phyloP scores from a whole-genome alignment of 805 yeast genomes.

The Ogataea parapolymorpha region DNA sequence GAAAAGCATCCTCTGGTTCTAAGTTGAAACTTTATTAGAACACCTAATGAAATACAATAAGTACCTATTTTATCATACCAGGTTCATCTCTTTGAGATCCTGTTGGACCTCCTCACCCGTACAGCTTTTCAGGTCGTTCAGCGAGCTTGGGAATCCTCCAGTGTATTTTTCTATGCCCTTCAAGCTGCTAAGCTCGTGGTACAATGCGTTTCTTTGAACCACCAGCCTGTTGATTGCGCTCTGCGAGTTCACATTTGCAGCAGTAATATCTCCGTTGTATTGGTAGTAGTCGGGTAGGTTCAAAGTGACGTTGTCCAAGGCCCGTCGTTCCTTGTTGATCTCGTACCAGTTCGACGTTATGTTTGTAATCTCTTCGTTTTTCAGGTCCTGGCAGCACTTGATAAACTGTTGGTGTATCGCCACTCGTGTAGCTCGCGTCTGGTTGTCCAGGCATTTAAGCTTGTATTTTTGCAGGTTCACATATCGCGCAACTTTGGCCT shows the following conservation, averaged over 20 bases:
- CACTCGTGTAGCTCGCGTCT: slow-evolving; percentile 75
- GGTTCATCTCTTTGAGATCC: slow-evolving; percentile 58
- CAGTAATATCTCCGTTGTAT: slow-evolving; percentile 27
- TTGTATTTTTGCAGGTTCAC: slow-evolving; percentile 54
- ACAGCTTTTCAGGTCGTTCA: slow-evolving; percentile 57
- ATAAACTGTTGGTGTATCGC: slow-evolving; percentile 80
- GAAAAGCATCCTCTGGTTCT: slow-evolving; percentile 46
- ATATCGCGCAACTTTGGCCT: slow-evolving; percentile 50
- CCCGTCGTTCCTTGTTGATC: slow-evolving; percentile 82
- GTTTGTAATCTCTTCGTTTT: slow-evolving; percentile 58
- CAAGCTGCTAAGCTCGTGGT: slow-evolving; percentile 66
- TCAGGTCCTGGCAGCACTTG: slow-evolving; percentile 64
- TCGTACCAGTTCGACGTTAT: slow-evolving; percentile 90
- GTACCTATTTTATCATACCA: slow-evolving; percentile 36
- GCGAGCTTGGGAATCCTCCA: slow-evolving; percentile 82
- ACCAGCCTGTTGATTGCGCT: slow-evolving; percentile 44
- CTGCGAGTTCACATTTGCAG: slow-evolving; percentile 22
- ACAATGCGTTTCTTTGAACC: slow-evolving; percentile 62
- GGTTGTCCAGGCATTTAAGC: slow-evolving; percentile 71
- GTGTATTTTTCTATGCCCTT: slow-evolving; percentile 58
- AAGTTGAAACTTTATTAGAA: slow-evolving; percentile 36
- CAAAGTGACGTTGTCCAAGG: slow-evolving; percentile 64
- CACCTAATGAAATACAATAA: slow-evolving; percentile 14
- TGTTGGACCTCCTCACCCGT: slow-evolving; percentile 68
- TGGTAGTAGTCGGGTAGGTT: slow-evolving; percentile 45